Conservation (phyloP, 768 basidiomycete species). For the Terana coerulea region DNA sequence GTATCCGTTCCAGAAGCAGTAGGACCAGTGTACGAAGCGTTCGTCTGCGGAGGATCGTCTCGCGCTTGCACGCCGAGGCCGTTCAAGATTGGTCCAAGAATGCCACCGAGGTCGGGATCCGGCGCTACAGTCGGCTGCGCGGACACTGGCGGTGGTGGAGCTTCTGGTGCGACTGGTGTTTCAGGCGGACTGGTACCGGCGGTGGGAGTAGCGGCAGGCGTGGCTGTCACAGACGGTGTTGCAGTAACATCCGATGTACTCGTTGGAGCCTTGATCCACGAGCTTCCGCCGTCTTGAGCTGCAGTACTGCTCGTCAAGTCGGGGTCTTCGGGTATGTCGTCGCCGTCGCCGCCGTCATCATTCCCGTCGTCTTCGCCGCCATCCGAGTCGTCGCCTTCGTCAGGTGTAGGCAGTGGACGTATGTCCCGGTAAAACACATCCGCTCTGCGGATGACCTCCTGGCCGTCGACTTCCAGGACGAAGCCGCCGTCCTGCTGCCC, state of each 20-base stretch:
- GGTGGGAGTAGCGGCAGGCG: not conserved
- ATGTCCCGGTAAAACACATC: conserved; percentile 62
- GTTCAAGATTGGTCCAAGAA: not conserved
- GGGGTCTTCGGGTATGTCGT: not conserved
- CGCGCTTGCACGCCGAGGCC: not conserved
- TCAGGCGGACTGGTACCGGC: not conserved
- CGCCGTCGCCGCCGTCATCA: not conserved
- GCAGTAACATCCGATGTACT: not conserved
- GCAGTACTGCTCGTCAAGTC: not conserved
- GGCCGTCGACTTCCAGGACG: conserved; percentile 59
- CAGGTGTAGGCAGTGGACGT: conserved; percentile 5
- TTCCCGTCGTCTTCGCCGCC: not conserved
- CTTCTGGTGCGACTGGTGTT: not conserved
- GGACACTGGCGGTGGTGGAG: conserved; percentile 1
- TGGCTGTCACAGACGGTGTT: not conserved
- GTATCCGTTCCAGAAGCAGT: too few species aligned
- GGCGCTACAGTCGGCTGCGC: not conserved
- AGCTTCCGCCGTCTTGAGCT: not conserved
- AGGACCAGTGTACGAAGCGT: too few species aligned
- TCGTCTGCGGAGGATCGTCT: too few species aligned
- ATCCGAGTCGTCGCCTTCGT: not conserved
- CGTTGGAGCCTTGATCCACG: not conserved
- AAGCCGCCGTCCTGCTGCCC: conserved; percentile 67
- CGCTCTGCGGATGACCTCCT: conserved; percentile 42
- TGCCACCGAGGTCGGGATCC: not conserved